phyloP scores from a whole-genome alignment of 257 asterid genomes.

The Lantana camara region DNA sequence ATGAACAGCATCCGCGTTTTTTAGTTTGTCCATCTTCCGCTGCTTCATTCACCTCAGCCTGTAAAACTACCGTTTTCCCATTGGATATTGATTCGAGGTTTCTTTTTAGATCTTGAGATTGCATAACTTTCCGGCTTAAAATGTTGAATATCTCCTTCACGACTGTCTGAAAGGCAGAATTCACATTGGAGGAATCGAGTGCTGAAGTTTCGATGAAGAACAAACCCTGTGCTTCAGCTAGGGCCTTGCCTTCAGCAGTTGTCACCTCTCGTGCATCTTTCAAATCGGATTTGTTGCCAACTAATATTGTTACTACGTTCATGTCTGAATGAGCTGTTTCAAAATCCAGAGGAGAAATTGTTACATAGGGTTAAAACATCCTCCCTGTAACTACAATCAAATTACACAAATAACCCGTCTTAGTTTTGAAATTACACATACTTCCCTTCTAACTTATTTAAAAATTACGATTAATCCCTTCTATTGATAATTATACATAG shows the following conservation, averaged over 20 bases:
- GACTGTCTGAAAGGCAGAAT: conserved; percentile 71
- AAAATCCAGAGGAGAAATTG: neutral
- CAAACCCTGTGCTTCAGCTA: conserved; percentile 77
- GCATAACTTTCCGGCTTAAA: conserved; percentile 79
- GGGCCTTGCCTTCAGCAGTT: conserved; percentile 74
- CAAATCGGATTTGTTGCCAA: conserved; percentile 85
- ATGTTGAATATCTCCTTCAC: conserved; percentile 75
- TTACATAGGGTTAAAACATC: too few relatives aligned
- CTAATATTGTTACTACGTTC: conserved; percentile 80
- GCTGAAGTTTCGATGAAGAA: conserved; percentile 90
- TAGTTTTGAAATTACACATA: too few relatives aligned
- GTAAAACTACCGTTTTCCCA: conserved; percentile 69
- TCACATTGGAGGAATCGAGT: conserved; percentile 77
- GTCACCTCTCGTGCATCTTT: conserved; percentile 83
- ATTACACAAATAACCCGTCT: too few relatives aligned
- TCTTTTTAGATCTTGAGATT: conserved; percentile 66
- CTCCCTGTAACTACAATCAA: too few relatives aligned
- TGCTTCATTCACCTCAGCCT: conserved; percentile 47
- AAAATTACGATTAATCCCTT: too few relatives aligned
- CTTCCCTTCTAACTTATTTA: too few relatives aligned
- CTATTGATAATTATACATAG: too few relatives aligned
- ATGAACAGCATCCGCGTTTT: conserved; percentile 61
- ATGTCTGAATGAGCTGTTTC: conserved; percentile 83
- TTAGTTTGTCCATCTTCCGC: conserved; percentile 39
- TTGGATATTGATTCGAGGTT: conserved; percentile 41